Evolutionary conservation across 1,139 yeast species (phyloP).

Genomic region (Hemisphaericaspora lyxosophila): DNA sequence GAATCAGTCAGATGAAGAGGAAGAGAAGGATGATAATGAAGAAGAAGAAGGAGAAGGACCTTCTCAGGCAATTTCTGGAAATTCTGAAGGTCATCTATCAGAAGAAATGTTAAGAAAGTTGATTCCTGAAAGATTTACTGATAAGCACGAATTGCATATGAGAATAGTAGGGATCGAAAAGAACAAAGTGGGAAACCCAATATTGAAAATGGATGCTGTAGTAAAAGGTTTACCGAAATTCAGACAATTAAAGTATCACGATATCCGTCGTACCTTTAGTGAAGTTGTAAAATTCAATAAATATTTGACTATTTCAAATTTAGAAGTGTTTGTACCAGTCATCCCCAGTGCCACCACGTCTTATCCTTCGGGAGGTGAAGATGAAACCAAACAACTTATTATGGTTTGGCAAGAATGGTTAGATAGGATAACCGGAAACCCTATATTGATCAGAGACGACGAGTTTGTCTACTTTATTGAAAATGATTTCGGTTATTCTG

Average conservation of each 20-base stretch:
- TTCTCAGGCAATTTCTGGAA: too few relatives aligned
- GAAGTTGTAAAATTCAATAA: slow-evolving; percentile 78
- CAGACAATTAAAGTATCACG: slow-evolving; percentile 69
- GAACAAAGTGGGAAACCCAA: slow-evolving; percentile 46
- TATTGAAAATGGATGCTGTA: slow-evolving; percentile 41
- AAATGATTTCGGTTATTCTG: slow-evolving; percentile 80
- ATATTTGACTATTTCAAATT: slow-evolving; percentile 74
- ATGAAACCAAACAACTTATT: slow-evolving; percentile 62
- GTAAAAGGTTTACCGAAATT: slow-evolving; percentile 66
- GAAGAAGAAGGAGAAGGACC: slow-evolving; percentile 7
- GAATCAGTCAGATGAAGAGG: slow-evolving; percentile 2
- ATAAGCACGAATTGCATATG: slow-evolving; percentile 31
- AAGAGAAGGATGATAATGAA: slow-evolving; percentile 1
- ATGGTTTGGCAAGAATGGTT: slow-evolving; percentile 83
- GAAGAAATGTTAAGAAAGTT: slow-evolving; percentile 43
- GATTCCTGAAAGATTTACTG: slow-evolving; percentile 52
- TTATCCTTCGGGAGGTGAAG: slow-evolving; percentile 81
- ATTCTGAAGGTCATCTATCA: too few relatives aligned
- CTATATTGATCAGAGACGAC: slow-evolving; percentile 79
- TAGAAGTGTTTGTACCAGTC: slow-evolving; percentile 92
- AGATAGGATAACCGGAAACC: slow-evolving; percentile 68
- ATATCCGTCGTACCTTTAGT: slow-evolving; percentile 74
- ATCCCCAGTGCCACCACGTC: slow-evolving; percentile 74
- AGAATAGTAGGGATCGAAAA: slow-evolving; percentile 35
- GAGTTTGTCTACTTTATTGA: slow-evolving; percentile 88